A percentile compares a stretch with the other conserved stretches of the same genome.
Conservation (phyloP, 2,329 filamentous ascomycete genomes). For the Monilinia vaccinii-corymbosi region DNA sequence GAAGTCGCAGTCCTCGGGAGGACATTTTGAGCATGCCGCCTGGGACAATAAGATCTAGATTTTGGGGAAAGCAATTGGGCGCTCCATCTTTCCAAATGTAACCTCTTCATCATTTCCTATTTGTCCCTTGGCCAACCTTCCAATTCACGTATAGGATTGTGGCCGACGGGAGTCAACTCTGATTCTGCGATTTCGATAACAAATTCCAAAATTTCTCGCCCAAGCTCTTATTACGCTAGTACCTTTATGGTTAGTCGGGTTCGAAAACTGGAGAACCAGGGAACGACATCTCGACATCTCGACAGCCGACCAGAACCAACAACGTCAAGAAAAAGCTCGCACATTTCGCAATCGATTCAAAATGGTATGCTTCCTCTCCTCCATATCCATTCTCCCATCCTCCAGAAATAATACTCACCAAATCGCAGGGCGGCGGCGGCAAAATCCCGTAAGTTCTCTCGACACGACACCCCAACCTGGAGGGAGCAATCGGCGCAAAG, state of each 20-base stretch:
- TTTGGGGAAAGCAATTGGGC: conserved; percentile 44
- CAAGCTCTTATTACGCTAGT: conserved; percentile 6
- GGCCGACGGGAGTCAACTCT: not conserved
- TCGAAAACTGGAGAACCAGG: not conserved
- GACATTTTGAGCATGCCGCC: conserved; percentile 48
- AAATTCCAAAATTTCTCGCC: conserved; percentile 12
- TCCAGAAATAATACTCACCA: conserved; percentile 33
- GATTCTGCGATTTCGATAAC: conserved; percentile 4
- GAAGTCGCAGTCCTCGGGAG: conserved; percentile 33
- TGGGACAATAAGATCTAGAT: conserved; percentile 35
- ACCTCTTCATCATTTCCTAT: conserved; percentile 44
- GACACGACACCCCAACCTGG: not conserved
- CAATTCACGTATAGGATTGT: not conserved
- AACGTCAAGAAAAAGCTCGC: conserved; percentile 7
- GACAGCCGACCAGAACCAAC: not conserved
- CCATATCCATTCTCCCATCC: not conserved
- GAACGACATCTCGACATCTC: conserved; percentile 3
- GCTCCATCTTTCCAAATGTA: conserved; percentile 51
- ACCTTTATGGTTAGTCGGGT: not conserved
- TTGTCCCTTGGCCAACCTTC: conserved; percentile 13
- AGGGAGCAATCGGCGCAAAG: not conserved
- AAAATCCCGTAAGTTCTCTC: conserved; percentile 54
- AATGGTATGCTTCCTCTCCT: conserved; percentile 42
- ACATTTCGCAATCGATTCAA: conserved; percentile 33
- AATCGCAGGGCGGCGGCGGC: conserved; percentile 63